Evolutionary conservation across 768 basidiomycete genomes (phyloP), one percentile per base, ranked within the genome.

Genomic region (Pleurotus salmoneostramineus): DNA sequence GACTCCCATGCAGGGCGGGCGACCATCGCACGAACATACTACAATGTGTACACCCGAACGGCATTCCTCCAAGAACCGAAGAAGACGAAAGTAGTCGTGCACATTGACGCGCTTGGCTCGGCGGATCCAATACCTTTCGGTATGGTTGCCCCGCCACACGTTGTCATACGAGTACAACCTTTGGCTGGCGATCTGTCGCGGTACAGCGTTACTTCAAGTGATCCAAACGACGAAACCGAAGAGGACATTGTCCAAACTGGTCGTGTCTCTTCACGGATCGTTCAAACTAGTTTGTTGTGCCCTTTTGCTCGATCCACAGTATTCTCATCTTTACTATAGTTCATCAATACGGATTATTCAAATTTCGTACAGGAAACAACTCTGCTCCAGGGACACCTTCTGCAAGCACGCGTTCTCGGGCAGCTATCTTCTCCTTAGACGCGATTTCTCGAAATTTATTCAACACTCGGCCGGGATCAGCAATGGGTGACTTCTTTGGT

Each of bases 81-180:
- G 71, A 95, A 95, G 94, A 89, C 88, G 32, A 95, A 95, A 74
- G 83, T 94, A 21, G 88, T 93, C 7, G 79, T 96, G 42, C 93
- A 95, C 62, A 84, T 98, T 56, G 93, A 96, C 68, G 81, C 87
- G 14, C 65, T 80, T 12, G 91, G 89, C 3, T 74, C 81, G 10
- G 89, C 93, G 5, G 89, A 92, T 63, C 83, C 86, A 2, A 79
- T 96, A 58, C 87, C 89, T 4, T 86, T 94, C 60, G 90, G 88
- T 4, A 75, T 88, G 14, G 79, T 74, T 4, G 78, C 76, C 12
- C 81, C 89, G 6, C 92, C 94, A 0, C 88, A 87, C 60, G 87
- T 91, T n/a, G 74, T 90, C 46, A 85, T 95, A 52, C 80, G 89
- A 56, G 74, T 95, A 5, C 91, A 95, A 62, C 91, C 93, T 2